A percentile compares a stretch with the other conserved stretches of the same genome.
These are phyloP conservation scores for Biscogniauxia mediterranea DNA, from an alignment of 2,329 filamentous ascomycete genomes.

Conservation along the genomic window DNA sequence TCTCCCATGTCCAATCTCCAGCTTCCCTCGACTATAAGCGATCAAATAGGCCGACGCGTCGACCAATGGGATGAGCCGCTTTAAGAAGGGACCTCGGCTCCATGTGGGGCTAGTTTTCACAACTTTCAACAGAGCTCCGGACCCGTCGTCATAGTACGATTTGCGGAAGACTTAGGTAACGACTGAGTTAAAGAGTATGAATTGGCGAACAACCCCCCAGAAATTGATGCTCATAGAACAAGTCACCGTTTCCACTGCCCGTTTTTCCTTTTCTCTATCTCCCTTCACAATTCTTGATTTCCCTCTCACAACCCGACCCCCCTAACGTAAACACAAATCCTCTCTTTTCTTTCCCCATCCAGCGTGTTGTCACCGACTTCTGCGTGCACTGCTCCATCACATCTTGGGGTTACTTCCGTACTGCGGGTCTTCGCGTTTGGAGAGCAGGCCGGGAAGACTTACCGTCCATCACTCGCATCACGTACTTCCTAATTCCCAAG, in stretches of 20 bases:
- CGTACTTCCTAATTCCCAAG: not conserved
- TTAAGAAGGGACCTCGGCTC: not conserved
- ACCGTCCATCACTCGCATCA: not conserved
- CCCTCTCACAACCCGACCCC: not conserved
- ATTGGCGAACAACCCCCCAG: not conserved
- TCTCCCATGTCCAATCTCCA: not conserved
- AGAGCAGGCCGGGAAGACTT: not conserved
- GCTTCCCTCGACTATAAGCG: not conserved
- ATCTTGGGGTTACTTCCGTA: not conserved
- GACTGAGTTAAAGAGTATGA: not conserved
- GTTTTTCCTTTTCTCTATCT: not conserved
- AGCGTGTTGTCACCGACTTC: too few species aligned
- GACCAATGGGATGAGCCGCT: not conserved
- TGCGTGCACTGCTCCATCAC: too few species aligned
- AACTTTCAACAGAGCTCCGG: not conserved
- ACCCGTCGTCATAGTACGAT: not conserved
- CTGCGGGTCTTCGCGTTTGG: not conserved
- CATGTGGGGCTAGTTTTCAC: not conserved
- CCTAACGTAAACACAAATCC: not conserved
- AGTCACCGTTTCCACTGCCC: not conserved
- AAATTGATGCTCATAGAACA: not conserved
- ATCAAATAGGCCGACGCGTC: not conserved
- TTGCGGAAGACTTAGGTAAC: not conserved
- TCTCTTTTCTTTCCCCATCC: not conserved
- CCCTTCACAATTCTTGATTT: not conserved